Evolutionary conservation across 2,329 filamentous ascomycete species (phyloP).

Genomic region (Tolypocladium endophyticum): DNA sequence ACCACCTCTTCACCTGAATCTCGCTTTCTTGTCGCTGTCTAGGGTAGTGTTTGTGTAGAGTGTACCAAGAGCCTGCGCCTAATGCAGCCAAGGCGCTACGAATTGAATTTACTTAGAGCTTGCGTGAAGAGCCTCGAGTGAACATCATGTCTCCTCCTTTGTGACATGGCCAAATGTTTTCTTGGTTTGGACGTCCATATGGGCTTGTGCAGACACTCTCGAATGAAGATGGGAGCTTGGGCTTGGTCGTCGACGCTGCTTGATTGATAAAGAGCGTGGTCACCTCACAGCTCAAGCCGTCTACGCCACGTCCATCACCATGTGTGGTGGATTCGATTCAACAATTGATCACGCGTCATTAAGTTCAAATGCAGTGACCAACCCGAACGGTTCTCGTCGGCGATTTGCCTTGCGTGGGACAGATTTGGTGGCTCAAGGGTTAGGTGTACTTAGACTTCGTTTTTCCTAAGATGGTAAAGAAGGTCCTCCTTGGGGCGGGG

Average conservation of each 20-base stretch:
- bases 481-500: not conserved
- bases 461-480: not conserved
- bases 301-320: no score
- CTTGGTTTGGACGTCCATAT: no score
- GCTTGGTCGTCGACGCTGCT: not conserved
- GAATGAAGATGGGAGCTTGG: not conserved
- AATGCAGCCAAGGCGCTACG: constrained; percentile 18
- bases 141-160: no score
- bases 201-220: no score
- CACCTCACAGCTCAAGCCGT: no score
- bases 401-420: not conserved
- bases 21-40: constrained; percentile 5
- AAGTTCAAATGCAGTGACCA: not conserved
- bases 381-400: no score
- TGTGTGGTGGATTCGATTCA: not conserved
- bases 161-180: no score
- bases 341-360: not conserved
- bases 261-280: no score
- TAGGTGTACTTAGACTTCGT: not conserved
- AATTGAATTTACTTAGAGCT: constrained; percentile 2
- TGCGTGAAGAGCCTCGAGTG: no score
- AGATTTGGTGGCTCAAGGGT: not conserved
- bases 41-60: constrained; percentile 18
- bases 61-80: constrained; percentile 16
- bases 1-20: not conserved